Conservation (phyloP, 2,329 filamentous ascomycete species). For the Aspergillus aculeatinus region DNA sequence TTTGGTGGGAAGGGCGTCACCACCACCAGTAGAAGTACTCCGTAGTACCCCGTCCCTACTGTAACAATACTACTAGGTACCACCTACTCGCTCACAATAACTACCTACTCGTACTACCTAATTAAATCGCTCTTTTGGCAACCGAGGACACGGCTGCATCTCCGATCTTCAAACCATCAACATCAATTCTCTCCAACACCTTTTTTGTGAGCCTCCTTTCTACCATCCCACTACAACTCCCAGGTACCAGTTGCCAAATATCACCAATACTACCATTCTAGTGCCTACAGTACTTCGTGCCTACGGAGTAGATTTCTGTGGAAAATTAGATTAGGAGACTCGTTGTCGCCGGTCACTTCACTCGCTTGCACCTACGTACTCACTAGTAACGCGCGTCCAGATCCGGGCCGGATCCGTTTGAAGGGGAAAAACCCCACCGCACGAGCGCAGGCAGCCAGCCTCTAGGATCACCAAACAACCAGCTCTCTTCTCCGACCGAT, state of each 20-base stretch:
- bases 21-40: no score
- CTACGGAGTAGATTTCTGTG: background rate
- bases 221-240: background rate
- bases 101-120: no score
- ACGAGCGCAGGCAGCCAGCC: conserved; percentile 24
- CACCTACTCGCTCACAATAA: no score
- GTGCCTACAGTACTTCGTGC: background rate
- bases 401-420: conserved; percentile 22
- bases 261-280: background rate
- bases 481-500: conserved; percentile 14
- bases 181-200: background rate
- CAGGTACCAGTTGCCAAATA: no score
- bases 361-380: conserved; percentile 17
- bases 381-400: conserved; percentile 23
- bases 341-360: conserved; percentile 11
- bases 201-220: no score
- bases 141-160: no score
- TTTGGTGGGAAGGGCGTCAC: background rate
- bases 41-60: no score
- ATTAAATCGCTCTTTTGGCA: no score
- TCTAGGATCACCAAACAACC: conserved; percentile 12
- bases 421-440: conserved; percentile 23
- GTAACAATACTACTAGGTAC: no score
- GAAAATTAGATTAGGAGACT: background rate
- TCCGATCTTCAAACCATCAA: background rate